Conservation (phyloP, 2,329 filamentous ascomycete genomes). For the Stagonosporopsis vannaccii region DNA sequence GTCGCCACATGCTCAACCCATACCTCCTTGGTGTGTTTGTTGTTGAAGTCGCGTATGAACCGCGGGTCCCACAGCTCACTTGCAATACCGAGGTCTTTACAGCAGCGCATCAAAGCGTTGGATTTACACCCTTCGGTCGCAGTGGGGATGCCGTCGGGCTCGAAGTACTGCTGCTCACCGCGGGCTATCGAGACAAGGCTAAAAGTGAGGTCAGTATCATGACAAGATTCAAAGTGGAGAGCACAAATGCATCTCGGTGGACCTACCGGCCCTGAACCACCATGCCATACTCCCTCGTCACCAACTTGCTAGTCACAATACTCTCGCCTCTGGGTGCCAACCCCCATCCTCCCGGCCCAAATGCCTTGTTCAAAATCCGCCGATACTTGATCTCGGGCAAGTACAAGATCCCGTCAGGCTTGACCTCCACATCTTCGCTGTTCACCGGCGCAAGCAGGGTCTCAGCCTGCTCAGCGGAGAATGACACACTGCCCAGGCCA, state of each 20-base stretch:
- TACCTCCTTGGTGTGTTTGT: constrained; percentile 74
- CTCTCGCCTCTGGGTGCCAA: constrained; percentile 86
- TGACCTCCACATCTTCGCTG: constrained; percentile 87
- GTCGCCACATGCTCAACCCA: constrained; percentile 88
- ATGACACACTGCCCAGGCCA: constrained; percentile 74
- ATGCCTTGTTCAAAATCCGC: constrained; percentile 85
- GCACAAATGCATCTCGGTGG: background rate
- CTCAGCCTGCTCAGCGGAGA: constrained; percentile 72
- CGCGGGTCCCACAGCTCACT: constrained; percentile 96
- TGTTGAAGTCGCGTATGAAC: constrained; percentile 85
- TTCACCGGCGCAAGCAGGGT: constrained; percentile 73
- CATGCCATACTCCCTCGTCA: constrained; percentile 92
- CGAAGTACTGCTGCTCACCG: constrained; percentile 94
- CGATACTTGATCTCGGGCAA: constrained; percentile 98
- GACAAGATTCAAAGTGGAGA: background rate
- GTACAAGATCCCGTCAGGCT: constrained; percentile 96
- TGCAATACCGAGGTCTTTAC: constrained; percentile 94
- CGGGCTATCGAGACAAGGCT: constrained; percentile 92
- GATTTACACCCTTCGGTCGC: constrained; percentile 97
- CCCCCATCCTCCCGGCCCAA: constrained; percentile 96
- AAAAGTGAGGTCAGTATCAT: background rate
- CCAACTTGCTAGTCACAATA: constrained; percentile 78
- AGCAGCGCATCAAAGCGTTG: constrained; percentile 97
- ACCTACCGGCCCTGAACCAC: constrained; percentile 84
- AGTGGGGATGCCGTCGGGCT: constrained; percentile 86